phyloP scores from a whole-genome alignment of 2,329 filamentous ascomycete species.

The Ophiostoma novo-ulmi region DNA sequence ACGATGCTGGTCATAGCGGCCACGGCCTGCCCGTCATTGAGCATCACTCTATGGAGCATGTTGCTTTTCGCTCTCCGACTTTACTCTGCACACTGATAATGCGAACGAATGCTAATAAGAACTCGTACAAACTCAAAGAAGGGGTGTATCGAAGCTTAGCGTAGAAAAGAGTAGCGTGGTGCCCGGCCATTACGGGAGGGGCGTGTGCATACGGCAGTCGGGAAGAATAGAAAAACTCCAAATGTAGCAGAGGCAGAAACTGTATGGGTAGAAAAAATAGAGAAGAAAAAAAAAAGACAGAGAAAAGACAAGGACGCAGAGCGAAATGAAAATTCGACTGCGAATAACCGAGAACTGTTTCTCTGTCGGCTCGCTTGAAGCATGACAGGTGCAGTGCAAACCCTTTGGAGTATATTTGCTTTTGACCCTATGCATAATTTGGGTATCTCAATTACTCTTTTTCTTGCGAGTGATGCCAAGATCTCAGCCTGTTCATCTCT shows the following conservation, averaged over 20 bases:
- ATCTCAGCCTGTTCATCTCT: neutral
- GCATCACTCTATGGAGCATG: neutral
- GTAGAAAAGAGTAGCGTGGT: neutral
- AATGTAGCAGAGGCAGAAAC: neutral
- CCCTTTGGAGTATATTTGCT: neutral
- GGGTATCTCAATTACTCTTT: neutral
- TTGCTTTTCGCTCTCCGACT: too few species aligned
- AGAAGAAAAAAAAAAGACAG: neutral
- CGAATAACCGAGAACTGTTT: neutral
- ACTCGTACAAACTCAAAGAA: neutral
- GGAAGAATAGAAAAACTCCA: neutral
- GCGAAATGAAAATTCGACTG: neutral
- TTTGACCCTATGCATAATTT: neutral
- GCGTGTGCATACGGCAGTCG: conserved; percentile 8
- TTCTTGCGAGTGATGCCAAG: neutral
- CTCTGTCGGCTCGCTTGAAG: neutral
- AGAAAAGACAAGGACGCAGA: neutral
- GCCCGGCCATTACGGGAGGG: conserved; percentile 1
- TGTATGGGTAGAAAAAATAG: neutral
- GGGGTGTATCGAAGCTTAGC: conserved; percentile 2
- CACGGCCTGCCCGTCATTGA: conserved; percentile 3
- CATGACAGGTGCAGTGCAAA: neutral
- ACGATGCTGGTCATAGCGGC: neutral
- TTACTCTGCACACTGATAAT: neutral
- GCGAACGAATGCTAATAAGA: neutral